Conservation (phyloP, 2,329 filamentous ascomycete genomes). For the Botryosphaeria dothidea region DNA sequence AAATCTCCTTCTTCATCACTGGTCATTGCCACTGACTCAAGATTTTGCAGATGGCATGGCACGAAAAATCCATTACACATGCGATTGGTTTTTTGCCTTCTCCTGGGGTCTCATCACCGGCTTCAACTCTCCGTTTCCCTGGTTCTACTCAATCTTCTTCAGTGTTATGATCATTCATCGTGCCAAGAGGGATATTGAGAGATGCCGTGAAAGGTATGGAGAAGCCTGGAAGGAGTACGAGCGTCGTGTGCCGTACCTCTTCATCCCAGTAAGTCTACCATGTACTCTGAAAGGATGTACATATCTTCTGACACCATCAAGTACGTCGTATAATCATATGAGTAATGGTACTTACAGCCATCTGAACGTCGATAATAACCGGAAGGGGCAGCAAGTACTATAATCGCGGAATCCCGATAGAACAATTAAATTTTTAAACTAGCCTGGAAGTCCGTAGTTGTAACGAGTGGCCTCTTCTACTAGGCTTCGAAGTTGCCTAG, state of each 20-base stretch:
- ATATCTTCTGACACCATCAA: neutral
- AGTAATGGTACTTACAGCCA: too few species aligned
- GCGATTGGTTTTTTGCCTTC: conserved; percentile 74
- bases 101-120: conserved; percentile 74
- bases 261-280: conserved; percentile 63
- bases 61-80: conserved; percentile 74
- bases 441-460: too few species aligned
- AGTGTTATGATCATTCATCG: conserved; percentile 73
- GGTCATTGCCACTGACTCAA: conserved; percentile 20
- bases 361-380: too few species aligned
- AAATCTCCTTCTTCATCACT: neutral
- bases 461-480: neutral
- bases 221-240: conserved; percentile 77
- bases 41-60: conserved; percentile 58
- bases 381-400: too few species aligned
- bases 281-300: too few species aligned
- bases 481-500: too few species aligned
- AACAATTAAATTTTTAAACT: too few species aligned
- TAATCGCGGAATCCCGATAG: too few species aligned
- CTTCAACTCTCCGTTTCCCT: conserved; percentile 76
- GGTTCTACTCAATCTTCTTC: conserved; percentile 82
- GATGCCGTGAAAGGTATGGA: conserved; percentile 73
- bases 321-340: neutral
- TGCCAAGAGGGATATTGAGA: conserved; percentile 68
- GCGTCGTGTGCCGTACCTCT: conserved; percentile 72